Conservation (phyloP, 495 filamentous ascomycete species). For the Barbatosphaeria neglecta region DNA sequence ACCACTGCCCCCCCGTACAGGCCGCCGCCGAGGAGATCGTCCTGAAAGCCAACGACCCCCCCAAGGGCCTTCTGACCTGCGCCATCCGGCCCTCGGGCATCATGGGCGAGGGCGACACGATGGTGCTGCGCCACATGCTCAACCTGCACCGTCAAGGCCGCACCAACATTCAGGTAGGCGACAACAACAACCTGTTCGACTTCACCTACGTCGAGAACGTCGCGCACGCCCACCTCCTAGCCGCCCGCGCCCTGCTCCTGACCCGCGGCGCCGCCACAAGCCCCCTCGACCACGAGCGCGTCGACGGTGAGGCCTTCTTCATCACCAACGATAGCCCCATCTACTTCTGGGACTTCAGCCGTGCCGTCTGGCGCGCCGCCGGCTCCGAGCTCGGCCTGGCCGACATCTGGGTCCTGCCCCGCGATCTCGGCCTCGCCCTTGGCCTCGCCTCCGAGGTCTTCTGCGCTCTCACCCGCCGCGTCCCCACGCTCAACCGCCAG, state of each 20-base stretch:
- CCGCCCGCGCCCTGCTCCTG: conserved; percentile 58
- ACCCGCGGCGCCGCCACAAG: conserved; percentile 41
- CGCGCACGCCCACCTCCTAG: conserved; percentile 62
- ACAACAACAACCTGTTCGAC: conserved; percentile 81
- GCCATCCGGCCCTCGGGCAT: conserved; percentile 83
- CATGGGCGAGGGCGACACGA: conserved; percentile 77
- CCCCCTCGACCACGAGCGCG: conserved; percentile 61
- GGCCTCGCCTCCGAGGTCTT: conserved; percentile 60
- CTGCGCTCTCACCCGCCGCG: conserved; percentile 55
- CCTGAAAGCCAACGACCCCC: conserved; percentile 63
- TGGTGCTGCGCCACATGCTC: conserved; percentile 51
- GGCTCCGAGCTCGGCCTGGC: conserved; percentile 51
- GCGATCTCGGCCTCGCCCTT: conserved; percentile 50
- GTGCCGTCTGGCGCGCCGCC: conserved; percentile 65
- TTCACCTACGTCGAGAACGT: conserved; percentile 74
- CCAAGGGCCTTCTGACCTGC: conserved; percentile 53
- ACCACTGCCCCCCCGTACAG: conserved; percentile 29
- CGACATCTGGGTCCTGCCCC: conserved; percentile 57
- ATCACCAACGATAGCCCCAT: conserved; percentile 87
- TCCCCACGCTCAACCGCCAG: conserved; percentile 61
- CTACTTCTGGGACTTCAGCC: conserved; percentile 93
- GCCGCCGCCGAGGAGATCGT: conserved; percentile 80
- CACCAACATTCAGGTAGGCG: conserved; percentile 72
- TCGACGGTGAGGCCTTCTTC: conserved; percentile 91
- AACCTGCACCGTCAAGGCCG: conserved; percentile 51